These are phyloP conservation scores for Suillus americanus DNA, from an alignment of 768 basidiomycete species.

Conservation along the genomic window DNA sequence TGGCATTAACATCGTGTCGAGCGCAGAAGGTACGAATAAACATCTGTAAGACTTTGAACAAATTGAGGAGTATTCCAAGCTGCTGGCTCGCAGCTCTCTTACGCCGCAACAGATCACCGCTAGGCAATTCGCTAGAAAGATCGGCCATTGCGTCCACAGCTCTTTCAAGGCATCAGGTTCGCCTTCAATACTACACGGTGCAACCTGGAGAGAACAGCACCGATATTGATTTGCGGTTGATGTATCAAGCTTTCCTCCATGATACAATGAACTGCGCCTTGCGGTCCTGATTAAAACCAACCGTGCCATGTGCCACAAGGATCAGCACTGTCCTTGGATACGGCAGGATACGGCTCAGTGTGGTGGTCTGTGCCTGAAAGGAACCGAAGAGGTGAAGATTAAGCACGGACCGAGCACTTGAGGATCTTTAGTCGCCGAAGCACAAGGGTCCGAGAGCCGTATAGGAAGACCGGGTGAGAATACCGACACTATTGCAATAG, in stretches of 20 bases:
- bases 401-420: neutral
- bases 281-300: neutral
- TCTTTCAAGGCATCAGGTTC: neutral
- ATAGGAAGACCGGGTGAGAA: constrained; percentile 3
- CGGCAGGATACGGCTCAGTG: neutral
- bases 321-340: neutral
- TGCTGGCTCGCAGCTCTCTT: neutral
- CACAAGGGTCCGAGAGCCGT: constrained; percentile 2
- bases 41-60: neutral
- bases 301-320: neutral
- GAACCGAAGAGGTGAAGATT: neutral
- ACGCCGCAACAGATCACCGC: too few species aligned
- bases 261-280: neutral
- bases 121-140: neutral
- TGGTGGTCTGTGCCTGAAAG: neutral
- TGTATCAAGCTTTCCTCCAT: neutral
- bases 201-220: neutral
- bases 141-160: neutral
- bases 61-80: neutral
- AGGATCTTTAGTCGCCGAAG: constrained; percentile 1
- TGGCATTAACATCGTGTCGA: too few species aligned
- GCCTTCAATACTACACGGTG: neutral
- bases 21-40: neutral
- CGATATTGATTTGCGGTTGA: neutral
- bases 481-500: neutral